These are phyloP conservation scores for Pelargonium australe DNA, from an alignment of 441 rosid species.

Conservation along the genomic window DNA sequence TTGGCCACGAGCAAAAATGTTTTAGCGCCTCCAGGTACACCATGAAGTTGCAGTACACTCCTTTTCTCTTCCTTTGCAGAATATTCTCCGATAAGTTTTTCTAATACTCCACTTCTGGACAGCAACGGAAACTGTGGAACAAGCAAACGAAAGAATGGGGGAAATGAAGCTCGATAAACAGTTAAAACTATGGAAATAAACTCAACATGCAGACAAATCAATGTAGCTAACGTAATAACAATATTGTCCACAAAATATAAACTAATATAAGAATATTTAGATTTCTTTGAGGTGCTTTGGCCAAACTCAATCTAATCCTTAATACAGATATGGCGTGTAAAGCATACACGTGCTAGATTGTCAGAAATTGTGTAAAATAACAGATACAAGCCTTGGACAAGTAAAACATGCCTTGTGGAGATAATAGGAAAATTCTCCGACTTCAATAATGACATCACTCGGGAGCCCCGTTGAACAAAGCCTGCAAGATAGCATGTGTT, in stretches of 20 bases:
- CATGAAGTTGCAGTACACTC: conserved; percentile 49
- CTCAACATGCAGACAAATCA: background rate
- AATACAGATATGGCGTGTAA: background rate
- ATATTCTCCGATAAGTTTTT: conserved; percentile 39
- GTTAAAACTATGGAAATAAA: background rate
- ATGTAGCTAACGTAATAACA: background rate
- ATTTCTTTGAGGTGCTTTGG: background rate
- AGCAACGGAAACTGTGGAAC: conserved; percentile 71
- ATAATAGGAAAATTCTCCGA: conserved; percentile 60
- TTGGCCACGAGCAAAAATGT: conserved; percentile 69
- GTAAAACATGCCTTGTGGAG: conserved; percentile 62
- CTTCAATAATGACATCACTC: conserved; percentile 67
- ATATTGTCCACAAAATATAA: background rate
- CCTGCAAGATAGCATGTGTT: conserved; percentile 37
- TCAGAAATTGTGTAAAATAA: background rate
- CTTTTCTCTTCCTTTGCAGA: conserved; percentile 34
- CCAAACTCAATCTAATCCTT: background rate
- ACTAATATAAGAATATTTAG: background rate
- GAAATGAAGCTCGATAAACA: background rate
- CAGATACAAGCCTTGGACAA: background rate
- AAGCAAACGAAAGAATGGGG: conserved; percentile 1
- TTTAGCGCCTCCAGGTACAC: conserved; percentile 72
- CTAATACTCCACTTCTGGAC: conserved; percentile 67
- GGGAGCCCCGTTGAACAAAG: conserved; percentile 74
- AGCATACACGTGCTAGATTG: background rate